A percentile compares a stretch with the other conserved stretches of the same genome.
Conservation (phyloP, 257 asterid species). For the Gentiana straminea region DNA sequence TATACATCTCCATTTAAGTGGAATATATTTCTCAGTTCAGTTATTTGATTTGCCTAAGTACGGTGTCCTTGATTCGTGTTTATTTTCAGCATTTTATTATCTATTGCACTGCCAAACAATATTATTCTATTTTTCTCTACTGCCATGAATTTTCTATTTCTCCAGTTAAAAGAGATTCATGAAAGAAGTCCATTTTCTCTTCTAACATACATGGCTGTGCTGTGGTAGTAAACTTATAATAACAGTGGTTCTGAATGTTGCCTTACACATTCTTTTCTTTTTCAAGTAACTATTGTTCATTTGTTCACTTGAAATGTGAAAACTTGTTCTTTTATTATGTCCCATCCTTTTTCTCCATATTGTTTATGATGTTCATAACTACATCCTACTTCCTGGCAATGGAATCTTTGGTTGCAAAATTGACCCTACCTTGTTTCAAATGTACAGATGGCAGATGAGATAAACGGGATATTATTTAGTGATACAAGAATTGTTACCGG, state of each 20-base stretch:
- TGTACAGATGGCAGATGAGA: constrained; percentile 76
- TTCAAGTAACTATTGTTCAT: background rate
- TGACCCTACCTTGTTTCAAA: constrained; percentile 5
- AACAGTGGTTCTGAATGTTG: too few relatives aligned
- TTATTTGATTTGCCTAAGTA: background rate
- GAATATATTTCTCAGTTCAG: background rate
- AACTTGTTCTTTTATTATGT: background rate
- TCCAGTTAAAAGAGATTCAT: background rate
- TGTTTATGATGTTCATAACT: too few relatives aligned
- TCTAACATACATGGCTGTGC: too few relatives aligned
- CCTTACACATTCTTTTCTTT: background rate
- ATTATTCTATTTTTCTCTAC: background rate
- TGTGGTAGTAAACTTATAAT: too few relatives aligned
- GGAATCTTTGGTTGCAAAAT: background rate
- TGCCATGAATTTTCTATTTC: background rate
- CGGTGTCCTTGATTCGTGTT: background rate
- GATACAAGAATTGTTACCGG: constrained; percentile 63
- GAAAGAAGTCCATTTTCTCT: background rate
- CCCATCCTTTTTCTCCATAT: background rate
- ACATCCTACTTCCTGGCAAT: background rate
- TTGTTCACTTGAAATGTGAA: background rate
- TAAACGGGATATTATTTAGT: constrained; percentile 51
- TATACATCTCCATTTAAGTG: background rate
- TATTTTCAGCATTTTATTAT: background rate
- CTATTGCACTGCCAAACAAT: background rate